Evolutionary conservation across 2,329 filamentous ascomycete species (phyloP).

Genomic region (Ophiostoma himal-ulmi): DNA sequence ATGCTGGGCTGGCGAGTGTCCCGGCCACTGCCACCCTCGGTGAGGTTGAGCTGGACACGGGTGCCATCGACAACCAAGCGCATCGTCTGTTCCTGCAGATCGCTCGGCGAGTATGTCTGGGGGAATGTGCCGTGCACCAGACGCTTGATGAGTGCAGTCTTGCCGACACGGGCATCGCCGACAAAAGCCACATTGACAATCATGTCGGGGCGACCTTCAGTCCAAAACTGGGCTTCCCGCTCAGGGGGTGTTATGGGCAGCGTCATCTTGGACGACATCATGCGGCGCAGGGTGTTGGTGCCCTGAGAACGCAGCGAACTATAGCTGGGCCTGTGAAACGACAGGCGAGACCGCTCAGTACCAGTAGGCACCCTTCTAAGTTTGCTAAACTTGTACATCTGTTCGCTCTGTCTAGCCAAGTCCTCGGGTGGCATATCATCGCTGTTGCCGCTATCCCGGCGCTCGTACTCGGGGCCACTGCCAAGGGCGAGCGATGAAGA

Average conservation of each 20-base stretch:
- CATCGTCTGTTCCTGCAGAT: conserved; percentile 21
- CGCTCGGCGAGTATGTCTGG: conserved; percentile 22
- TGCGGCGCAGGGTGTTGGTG: conserved; percentile 20
- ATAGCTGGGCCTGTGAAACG: conserved; percentile 16
- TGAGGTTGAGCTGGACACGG: conserved; percentile 24
- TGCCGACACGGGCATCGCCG: conserved; percentile 26
- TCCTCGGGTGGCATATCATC: conserved; percentile 22
- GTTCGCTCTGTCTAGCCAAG: conserved; percentile 20
- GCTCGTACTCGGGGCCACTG: conserved; percentile 7
- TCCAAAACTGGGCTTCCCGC: conserved; percentile 19
- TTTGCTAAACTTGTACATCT: conserved; percentile 19
- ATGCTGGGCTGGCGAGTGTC: conserved; percentile 22
- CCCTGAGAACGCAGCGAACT: conserved; percentile 18
- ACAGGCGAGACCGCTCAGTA: conserved; percentile 17
- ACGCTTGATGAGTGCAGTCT: conserved; percentile 26
- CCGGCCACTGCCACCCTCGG: conserved; percentile 24
- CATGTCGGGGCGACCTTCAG: conserved; percentile 24
- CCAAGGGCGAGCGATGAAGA: conserved; percentile 22
- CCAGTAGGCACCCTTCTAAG: conserved; percentile 7
- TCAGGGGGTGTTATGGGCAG: not conserved
- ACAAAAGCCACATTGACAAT: conserved; percentile 27
- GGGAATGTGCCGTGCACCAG: conserved; percentile 24
- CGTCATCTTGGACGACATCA: conserved; percentile 18
- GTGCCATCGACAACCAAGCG: conserved; percentile 21
- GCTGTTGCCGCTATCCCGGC: not conserved